Percentiles rank a stretch among this genome's conserved stretches.
Evolutionary conservation across 2,329 filamentous ascomycete species (phyloP).

Genomic region (Xylariales sp.): DNA sequence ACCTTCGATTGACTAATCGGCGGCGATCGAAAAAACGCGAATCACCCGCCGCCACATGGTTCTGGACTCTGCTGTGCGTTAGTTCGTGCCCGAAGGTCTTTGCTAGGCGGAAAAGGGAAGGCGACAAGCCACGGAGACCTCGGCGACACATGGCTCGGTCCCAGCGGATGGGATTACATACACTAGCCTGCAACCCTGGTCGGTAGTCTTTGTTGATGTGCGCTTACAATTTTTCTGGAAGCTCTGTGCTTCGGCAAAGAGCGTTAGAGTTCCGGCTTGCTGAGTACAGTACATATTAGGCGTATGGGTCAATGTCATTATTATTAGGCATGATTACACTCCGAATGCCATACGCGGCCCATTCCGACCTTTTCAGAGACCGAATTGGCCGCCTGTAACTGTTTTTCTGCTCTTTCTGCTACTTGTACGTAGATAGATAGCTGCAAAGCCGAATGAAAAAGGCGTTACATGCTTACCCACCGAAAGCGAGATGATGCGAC

Average conservation of each 20-base stretch:
- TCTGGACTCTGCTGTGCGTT: slow-evolving; percentile 27
- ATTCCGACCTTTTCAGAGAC: not conserved
- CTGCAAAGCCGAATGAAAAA: slow-evolving; percentile 11
- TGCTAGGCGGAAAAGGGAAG: slow-evolving; percentile 32
- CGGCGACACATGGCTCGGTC: slow-evolving; percentile 36
- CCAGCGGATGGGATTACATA: slow-evolving; percentile 25
- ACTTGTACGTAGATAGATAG: too few species aligned
- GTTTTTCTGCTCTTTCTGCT: not conserved
- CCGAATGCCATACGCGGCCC: too few species aligned
- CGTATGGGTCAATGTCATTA: not conserved
- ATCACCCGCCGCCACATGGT: slow-evolving; percentile 35
- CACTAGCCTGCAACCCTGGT: slow-evolving; percentile 20
- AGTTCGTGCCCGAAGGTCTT: slow-evolving; percentile 25
- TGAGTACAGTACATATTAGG: not conserved
- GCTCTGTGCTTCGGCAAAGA: slow-evolving; percentile 9
- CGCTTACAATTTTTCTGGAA: slow-evolving; percentile 16
- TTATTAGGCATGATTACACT: too few species aligned
- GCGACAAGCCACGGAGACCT: slow-evolving; percentile 25
- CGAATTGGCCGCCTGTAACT: not conserved
- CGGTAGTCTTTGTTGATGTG: not conserved
- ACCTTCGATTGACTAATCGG: slow-evolving; percentile 31
- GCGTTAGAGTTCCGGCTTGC: slow-evolving; percentile 1
- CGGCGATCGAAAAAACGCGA: slow-evolving; percentile 36
- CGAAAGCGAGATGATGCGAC: slow-evolving; percentile 18
- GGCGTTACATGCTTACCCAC: not conserved